A percentile compares a stretch with the other conserved stretches of the same genome.
These are phyloP conservation scores for Gossypium gossypioides DNA, from an alignment of 441 rosid species.

Conservation along the genomic window DNA sequence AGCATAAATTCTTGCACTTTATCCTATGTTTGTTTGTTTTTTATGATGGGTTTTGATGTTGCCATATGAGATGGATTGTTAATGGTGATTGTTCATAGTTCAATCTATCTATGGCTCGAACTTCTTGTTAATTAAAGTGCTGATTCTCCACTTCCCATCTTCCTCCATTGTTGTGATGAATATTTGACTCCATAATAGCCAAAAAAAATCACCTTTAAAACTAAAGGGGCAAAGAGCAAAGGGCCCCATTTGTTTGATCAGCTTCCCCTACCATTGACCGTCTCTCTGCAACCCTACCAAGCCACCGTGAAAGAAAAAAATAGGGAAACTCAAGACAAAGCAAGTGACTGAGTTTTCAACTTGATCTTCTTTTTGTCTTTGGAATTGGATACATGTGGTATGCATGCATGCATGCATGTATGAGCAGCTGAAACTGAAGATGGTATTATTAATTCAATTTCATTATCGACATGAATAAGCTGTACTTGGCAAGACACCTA, in stretches of 20 bases:
- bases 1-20: constrained; percentile 39
- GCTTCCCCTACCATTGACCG: neutral
- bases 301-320: constrained; percentile 14
- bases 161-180: constrained; percentile 10
- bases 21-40: constrained; percentile 13
- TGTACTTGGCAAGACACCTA: neutral
- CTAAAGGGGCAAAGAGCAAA: neutral
- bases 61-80: constrained; percentile 13
- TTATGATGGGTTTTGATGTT: constrained; percentile 19
- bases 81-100: constrained; percentile 16
- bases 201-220: constrained; percentile 11
- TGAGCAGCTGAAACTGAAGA: too few relatives aligned
- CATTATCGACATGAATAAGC: neutral
- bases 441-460: neutral
- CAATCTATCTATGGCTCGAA: constrained; percentile 13
- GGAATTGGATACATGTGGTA: too few relatives aligned
- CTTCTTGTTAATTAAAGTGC: constrained; percentile 24
- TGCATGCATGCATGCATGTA: too few relatives aligned
- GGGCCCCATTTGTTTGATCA: constrained; percentile 7
- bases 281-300: constrained; percentile 3
- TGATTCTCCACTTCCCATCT: constrained; percentile 26
- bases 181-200: neutral
- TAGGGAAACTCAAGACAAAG: constrained; percentile 21
- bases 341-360: constrained; percentile 2
- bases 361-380: neutral